Evolutionary conservation across 345 rosid species (phyloP).

Genomic region (Hirschfeldia incana): DNA sequence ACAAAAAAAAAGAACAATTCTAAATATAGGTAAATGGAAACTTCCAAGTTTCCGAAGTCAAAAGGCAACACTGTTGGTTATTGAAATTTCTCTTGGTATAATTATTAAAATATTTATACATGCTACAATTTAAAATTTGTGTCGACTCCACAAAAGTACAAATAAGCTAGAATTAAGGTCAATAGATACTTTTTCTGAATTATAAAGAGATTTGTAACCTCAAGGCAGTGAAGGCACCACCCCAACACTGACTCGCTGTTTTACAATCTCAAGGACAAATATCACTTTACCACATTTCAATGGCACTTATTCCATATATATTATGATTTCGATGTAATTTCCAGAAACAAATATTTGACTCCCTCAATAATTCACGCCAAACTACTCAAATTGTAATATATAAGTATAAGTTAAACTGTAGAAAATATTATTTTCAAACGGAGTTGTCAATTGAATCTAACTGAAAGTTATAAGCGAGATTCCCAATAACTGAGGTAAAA

Average conservation of each 20-base stretch:
- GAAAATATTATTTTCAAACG: not conserved
- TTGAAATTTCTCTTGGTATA: slow-evolving; percentile 21
- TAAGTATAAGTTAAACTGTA: not conserved
- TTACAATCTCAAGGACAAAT: slow-evolving; percentile 20
- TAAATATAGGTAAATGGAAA: slow-evolving; percentile 31
- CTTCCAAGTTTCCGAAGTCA: slow-evolving; percentile 27
- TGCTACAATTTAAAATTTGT: slow-evolving; percentile 22
- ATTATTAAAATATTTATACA: not conserved
- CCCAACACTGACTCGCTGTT: slow-evolving; percentile 30
- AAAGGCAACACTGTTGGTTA: slow-evolving; percentile 40
- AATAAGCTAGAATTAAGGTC: slow-evolving; percentile 23
- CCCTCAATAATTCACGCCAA: slow-evolving; percentile 10
- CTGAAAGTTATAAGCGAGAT: not conserved
- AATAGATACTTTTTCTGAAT: slow-evolving; percentile 10
- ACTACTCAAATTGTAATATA: slow-evolving; percentile 18
- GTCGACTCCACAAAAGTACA: slow-evolving; percentile 25
- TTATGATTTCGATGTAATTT: slow-evolving; percentile 22
- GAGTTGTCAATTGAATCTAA: not conserved
- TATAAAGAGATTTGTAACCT: slow-evolving; percentile 29
- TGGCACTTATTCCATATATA: slow-evolving; percentile 16
- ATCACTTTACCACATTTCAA: slow-evolving; percentile 28
- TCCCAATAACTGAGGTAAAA: not conserved
- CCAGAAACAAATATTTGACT: not conserved
- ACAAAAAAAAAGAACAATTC: too few relatives aligned
- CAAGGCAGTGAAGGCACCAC: slow-evolving; percentile 38